A percentile compares a stretch with the other conserved stretches of the same genome.
phyloP scores from a whole-genome alignment of 345 rosid genomes.

The Hibiscus mutabilis region DNA sequence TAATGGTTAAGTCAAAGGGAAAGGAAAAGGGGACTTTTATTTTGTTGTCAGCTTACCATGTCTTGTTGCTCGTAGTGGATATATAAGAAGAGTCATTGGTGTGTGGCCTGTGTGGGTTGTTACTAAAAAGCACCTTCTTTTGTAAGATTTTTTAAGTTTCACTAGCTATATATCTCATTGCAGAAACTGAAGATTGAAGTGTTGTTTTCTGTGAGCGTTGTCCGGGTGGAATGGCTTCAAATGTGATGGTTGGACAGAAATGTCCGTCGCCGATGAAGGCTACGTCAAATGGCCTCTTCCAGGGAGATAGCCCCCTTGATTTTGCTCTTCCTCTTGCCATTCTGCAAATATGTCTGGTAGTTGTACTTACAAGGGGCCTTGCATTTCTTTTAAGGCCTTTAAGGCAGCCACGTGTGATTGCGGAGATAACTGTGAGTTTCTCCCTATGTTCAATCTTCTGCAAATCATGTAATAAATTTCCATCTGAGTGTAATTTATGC shows the following conservation, averaged over 20 bases:
- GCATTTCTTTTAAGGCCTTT: conserved; percentile 59
- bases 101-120: neutral
- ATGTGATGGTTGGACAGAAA: conserved; percentile 16
- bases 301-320: conserved; percentile 64
- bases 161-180: neutral
- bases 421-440: conserved; percentile 61
- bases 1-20: neutral
- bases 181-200: conserved; percentile 12
- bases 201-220: neutral
- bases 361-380: conserved; percentile 51
- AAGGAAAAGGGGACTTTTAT: neutral
- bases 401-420: conserved; percentile 78
- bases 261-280: conserved; percentile 54
- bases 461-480: neutral
- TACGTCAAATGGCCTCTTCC: conserved; percentile 67
- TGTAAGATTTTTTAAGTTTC: neutral
- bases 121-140: neutral
- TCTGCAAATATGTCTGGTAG: conserved; percentile 61
- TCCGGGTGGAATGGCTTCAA: conserved; percentile 29
- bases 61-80: neutral
- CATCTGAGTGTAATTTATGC: neutral
- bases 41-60: neutral
- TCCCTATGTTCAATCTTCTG: neutral
- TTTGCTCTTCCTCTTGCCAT: conserved; percentile 66
- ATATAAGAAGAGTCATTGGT: neutral